A percentile compares a stretch with the other conserved stretches of the same genome.
Conservation (phyloP, 164 flowering plant species). For the Stephania yunnanensis region DNA sequence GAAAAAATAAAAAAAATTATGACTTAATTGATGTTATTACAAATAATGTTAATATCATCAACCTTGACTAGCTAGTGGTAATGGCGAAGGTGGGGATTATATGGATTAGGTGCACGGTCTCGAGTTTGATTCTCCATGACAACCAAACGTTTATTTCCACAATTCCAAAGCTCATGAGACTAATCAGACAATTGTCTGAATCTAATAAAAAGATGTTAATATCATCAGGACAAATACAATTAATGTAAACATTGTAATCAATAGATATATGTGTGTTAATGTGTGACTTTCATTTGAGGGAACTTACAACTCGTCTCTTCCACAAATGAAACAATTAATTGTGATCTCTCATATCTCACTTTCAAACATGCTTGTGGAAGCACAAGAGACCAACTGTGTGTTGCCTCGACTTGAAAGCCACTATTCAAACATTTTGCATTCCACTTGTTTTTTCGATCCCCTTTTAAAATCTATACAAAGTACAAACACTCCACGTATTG, state of each 20-base stretch:
- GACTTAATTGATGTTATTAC: too few species aligned
- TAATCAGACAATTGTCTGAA: too few species aligned
- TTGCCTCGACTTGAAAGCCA: background rate
- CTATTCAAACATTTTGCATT: background rate
- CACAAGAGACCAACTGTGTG: background rate
- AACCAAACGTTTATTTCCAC: too few species aligned
- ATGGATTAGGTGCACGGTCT: too few species aligned
- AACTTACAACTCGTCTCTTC: background rate
- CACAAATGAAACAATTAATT: background rate
- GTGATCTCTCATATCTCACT: background rate
- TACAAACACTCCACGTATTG: background rate
- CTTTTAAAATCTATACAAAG: background rate
- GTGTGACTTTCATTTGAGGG: background rate
- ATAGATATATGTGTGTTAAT: background rate
- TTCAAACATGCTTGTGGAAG: background rate
- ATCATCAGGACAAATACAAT: too few species aligned
- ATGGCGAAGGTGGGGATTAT: too few species aligned
- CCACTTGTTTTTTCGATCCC: background rate
- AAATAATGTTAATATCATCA: too few species aligned
- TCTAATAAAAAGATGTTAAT: too few species aligned
- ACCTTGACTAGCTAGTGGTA: too few species aligned
- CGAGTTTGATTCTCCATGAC: too few species aligned
- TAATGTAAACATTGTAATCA: background rate
- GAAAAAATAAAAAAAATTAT: too few species aligned
- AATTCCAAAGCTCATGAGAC: too few species aligned